Evolutionary conservation across 2,329 filamentous ascomycete genomes (phyloP).

Genomic region (Trichoderma simmonsii): DNA sequence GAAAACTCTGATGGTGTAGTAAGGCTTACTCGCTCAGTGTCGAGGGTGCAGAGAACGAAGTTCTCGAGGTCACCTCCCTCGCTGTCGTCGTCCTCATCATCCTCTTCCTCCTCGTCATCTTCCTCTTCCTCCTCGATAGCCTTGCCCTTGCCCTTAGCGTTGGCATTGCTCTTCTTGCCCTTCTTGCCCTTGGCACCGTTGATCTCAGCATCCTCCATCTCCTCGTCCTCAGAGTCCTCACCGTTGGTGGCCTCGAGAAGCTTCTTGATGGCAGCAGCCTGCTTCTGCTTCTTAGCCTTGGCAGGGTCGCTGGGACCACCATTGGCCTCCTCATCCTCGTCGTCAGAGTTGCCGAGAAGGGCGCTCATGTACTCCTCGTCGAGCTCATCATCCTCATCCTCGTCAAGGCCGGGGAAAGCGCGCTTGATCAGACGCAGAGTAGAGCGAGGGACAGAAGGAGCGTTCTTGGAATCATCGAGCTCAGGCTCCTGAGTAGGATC

Average conservation of each 20-base stretch:
- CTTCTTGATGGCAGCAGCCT: conserved; percentile 73
- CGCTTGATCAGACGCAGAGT: conserved; percentile 89
- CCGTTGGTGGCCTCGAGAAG: conserved; percentile 66
- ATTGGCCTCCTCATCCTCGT: conserved; percentile 62
- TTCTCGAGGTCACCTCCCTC: conserved; percentile 73
- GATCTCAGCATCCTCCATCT: conserved; percentile 67
- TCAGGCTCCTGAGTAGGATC: conserved; percentile 78
- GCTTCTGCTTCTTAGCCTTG: conserved; percentile 84
- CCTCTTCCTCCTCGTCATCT: conserved; percentile 48
- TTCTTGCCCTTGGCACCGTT: conserved; percentile 57
- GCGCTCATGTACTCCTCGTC: conserved; percentile 63
- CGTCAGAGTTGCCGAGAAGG: conserved; percentile 52
- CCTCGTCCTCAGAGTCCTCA: conserved; percentile 62
- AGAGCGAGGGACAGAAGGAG: conserved; percentile 65
- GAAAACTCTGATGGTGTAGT: neutral
- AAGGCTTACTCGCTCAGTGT: conserved; percentile 76
- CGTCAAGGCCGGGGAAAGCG: conserved; percentile 54
- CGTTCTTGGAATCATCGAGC: conserved; percentile 59
- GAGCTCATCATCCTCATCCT: conserved; percentile 60
- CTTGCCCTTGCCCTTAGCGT: conserved; percentile 60
- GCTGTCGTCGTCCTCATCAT: conserved; percentile 59
- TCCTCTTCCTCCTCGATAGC: conserved; percentile 62
- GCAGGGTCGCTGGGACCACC: conserved; percentile 87
- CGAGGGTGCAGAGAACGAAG: conserved; percentile 92
- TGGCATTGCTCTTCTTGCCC: conserved; percentile 64